A percentile compares a stretch with the other conserved stretches of the same genome.
Evolutionary conservation across 257 asterid genomes (phyloP).

Genomic region (Salvia rosmarinus): DNA sequence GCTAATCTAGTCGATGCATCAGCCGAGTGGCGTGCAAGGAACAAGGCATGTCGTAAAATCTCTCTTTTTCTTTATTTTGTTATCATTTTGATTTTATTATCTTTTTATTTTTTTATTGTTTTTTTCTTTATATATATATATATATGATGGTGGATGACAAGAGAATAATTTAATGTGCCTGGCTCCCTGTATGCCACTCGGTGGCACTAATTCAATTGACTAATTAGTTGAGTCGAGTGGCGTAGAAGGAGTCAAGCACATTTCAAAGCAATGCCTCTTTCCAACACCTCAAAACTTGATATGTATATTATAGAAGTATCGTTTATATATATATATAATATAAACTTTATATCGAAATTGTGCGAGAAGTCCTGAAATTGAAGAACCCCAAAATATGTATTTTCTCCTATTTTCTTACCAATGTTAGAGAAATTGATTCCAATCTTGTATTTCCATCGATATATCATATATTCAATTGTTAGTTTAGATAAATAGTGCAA

Average conservation of each 20-base stretch:
- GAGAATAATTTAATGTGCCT: slow-evolving; percentile 39
- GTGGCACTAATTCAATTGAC: slow-evolving; percentile 16
- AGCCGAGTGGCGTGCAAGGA: slow-evolving; percentile 34
- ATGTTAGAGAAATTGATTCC: background rate
- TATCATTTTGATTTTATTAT: background rate
- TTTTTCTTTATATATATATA: too few relatives aligned
- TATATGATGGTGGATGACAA: background rate
- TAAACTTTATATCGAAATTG: too few relatives aligned
- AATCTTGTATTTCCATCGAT: too few relatives aligned
- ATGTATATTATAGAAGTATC: too few relatives aligned
- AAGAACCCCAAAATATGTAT: too few relatives aligned
- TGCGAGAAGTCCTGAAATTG: too few relatives aligned
- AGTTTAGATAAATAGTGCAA: too few relatives aligned
- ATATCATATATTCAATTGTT: too few relatives aligned
- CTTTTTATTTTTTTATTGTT: background rate
- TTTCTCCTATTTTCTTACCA: background rate
- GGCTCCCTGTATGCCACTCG: slow-evolving; percentile 70
- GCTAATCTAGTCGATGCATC: slow-evolving; percentile 7
- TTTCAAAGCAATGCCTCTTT: background rate
- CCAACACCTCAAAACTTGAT: background rate
- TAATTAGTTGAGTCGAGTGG: slow-evolving; percentile 47
- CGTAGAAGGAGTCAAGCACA: slow-evolving; percentile 56
- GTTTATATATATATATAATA: too few relatives aligned
- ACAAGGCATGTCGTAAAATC: slow-evolving; percentile 28
- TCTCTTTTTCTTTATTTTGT: background rate